Base-by-base conservation (phyloP, 1,284 basidiomycete species). In the Tilletia setariae region DNA sequence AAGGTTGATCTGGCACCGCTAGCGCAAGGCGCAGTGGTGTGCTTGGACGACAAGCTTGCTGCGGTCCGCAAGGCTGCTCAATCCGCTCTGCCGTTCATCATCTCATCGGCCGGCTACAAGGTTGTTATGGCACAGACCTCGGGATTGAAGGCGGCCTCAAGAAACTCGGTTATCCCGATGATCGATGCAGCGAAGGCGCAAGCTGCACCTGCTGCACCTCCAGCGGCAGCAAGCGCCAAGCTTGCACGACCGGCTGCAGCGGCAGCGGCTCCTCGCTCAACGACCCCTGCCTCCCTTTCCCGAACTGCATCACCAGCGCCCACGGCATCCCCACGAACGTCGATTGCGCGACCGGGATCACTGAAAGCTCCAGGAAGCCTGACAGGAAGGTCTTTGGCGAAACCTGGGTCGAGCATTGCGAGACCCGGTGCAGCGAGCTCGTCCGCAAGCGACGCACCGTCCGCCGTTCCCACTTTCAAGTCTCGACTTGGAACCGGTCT, bases 21-120 rank as follows among this genome's bases (percentile, higher is more conserved):
- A 85, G 88, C 88, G 6, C 82, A 86, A 2, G 86, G 89, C 0
- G 85, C 93, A n/a, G 87, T 99, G 15, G 84, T 86, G 8, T 93
- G 89, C 72, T 87, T 98, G 23, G 96, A 99, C 79, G 96, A 98
- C 83, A 89, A 94, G 53, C 95, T 86, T 75, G 88, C 87, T 6
- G 95, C 98, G 75, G 92, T 98, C 6, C 89, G 96, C 70, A 98
- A 98, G 83, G 90, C 89, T 11, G 93, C 94, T 0, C 90, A 92
- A 72, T 89, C 89, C 1, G 83, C 95, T 23, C 84, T 99, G 23
- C 93, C 94, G 0, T 85, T 86, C 63, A 85, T 99, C 65, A 90
- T 98, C 63, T 84, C 86, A 9, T 89, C 85, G 63, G 89, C 89
- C 25, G 94, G 96, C 0, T 93, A 89, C 81, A 92, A 94, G 74